Evolutionary conservation across 768 basidiomycete genomes (phyloP).

Genomic region (Russula griseocarnosa): DNA sequence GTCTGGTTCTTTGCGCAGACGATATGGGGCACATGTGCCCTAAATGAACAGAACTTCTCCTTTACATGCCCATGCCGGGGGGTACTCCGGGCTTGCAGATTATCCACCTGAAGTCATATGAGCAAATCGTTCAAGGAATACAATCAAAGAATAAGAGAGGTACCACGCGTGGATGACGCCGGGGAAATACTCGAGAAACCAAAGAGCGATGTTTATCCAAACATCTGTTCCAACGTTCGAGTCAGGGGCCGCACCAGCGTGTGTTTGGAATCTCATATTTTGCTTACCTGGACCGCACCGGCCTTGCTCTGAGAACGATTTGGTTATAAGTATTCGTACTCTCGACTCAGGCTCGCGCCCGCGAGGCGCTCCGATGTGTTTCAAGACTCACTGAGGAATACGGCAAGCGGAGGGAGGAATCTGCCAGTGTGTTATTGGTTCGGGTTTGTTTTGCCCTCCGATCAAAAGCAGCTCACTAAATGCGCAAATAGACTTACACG

Average conservation of each 20-base stretch:
- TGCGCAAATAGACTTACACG: constrained; percentile 29
- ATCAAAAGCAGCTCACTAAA: neutral
- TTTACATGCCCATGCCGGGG: constrained; percentile 10
- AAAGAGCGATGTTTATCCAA: constrained; percentile 41
- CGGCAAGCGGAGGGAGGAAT: constrained; percentile 35
- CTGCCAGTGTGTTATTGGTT: constrained; percentile 20
- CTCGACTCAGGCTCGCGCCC: neutral
- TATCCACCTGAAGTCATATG: constrained; percentile 32
- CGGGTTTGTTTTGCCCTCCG: no score
- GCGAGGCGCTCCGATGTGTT: neutral
- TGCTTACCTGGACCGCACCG: constrained; percentile 30
- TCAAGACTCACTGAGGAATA: constrained; percentile 35
- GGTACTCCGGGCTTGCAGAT: constrained; percentile 33
- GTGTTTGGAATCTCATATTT: neutral
- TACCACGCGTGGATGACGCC: constrained; percentile 45
- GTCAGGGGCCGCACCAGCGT: neutral
- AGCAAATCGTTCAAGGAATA: neutral
- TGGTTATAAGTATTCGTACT: neutral
- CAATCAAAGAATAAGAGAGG: neutral
- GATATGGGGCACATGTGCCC: neutral
- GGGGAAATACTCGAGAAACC: constrained; percentile 45
- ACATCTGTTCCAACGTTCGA: constrained; percentile 32
- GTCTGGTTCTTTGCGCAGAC: neutral
- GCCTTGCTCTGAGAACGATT: constrained; percentile 29
- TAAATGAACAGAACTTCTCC: neutral